Evolutionary conservation across 805 yeast species (phyloP).

Genomic region (Torulaspora franciscae): DNA sequence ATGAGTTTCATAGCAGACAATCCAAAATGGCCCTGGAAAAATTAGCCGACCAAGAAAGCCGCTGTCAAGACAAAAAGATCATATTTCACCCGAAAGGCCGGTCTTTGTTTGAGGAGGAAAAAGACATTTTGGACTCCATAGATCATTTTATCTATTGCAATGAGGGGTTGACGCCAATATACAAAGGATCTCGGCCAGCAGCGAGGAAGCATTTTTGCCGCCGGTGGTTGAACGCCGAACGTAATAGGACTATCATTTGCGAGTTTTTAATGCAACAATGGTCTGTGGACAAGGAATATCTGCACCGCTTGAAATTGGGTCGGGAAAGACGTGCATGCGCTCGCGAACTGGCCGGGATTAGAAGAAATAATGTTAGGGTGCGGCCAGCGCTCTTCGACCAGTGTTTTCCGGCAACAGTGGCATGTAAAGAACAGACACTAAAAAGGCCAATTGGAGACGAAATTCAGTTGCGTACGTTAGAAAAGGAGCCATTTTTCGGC

Average conservation of each 20-base stretch:
- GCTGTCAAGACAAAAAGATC: neutral
- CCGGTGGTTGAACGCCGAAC: slow-evolving; percentile 9
- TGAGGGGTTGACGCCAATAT: slow-evolving; percentile 3
- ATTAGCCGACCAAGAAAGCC: slow-evolving; percentile 4
- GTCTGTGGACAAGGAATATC: slow-evolving; percentile 3
- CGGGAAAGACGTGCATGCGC: neutral
- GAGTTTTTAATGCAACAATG: slow-evolving; percentile 5
- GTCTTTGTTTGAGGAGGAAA: slow-evolving; percentile 7
- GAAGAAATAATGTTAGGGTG: no score
- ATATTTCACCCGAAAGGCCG: neutral
- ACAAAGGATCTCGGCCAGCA: slow-evolving; percentile 7
- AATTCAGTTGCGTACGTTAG: no score
- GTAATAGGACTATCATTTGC: slow-evolving; percentile 4
- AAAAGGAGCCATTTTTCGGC: neutral
- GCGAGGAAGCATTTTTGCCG: slow-evolving; percentile 8
- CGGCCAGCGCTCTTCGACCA: no score
- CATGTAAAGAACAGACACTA: no score
- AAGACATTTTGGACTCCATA: slow-evolving; percentile 6
- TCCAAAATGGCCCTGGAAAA: slow-evolving; percentile 2
- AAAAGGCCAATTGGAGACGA: no score
- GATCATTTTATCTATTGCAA: slow-evolving; percentile 7
- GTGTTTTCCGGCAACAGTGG: no score
- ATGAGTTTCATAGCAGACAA: slow-evolving; percentile 5
- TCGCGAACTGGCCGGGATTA: no score
- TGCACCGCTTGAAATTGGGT: slow-evolving; percentile 1